A percentile compares a stretch with the other conserved stretches of the same genome.
phyloP scores from a whole-genome alignment of 2,329 filamentous ascomycete species.

The Penicillium sp. region DNA sequence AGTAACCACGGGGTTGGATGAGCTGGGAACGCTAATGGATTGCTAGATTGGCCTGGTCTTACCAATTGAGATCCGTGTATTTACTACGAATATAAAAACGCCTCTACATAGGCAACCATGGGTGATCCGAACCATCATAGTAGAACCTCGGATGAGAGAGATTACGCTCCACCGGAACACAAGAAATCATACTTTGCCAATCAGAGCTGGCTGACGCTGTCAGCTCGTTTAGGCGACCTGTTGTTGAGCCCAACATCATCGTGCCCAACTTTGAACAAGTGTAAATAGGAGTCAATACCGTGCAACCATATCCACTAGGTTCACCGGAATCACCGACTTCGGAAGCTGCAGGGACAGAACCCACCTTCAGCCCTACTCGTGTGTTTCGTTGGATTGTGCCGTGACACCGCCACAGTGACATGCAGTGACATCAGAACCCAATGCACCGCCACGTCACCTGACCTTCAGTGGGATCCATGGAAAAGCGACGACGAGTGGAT shows the following conservation, averaged over 20 bases:
- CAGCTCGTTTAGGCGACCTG: too few species aligned
- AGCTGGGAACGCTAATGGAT: constrained; percentile 3
- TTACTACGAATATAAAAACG: neutral
- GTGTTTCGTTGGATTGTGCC: neutral
- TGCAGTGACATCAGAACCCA: constrained; percentile 18
- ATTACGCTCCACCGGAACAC: too few species aligned
- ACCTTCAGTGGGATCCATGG: constrained; percentile 16
- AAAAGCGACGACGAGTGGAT: constrained; percentile 11
- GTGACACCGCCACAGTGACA: constrained; percentile 18
- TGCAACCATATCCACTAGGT: too few species aligned
- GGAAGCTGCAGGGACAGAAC: neutral
- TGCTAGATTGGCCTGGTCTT: constrained; percentile 36
- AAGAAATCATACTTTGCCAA: too few species aligned
- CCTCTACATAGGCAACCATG: too few species aligned
- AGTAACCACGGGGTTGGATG: neutral
- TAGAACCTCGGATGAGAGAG: too few species aligned
- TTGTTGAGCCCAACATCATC: too few species aligned
- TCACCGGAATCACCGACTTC: neutral
- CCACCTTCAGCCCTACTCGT: neutral
- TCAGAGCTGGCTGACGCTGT: too few species aligned
- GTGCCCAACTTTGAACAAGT: too few species aligned
- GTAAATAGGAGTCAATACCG: too few species aligned
- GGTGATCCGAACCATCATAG: too few species aligned
- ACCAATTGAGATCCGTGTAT: constrained; percentile 15
- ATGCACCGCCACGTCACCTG: constrained; percentile 24